phyloP scores from a whole-genome alignment of 176 grass and related monocot species.

The Triticum timopheevii region DNA sequence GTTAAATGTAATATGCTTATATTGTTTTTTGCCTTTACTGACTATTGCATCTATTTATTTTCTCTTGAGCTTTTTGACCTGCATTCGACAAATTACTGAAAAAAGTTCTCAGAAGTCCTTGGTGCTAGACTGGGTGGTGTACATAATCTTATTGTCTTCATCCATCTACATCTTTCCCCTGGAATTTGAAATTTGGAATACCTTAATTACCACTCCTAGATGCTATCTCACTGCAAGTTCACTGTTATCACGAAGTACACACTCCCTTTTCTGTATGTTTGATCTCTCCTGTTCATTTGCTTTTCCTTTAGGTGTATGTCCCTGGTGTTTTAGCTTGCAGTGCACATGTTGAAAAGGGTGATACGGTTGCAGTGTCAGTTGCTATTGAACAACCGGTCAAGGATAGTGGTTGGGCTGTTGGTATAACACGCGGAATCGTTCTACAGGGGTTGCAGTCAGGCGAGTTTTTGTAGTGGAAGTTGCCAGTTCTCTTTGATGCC shows the following conservation, averaged over 20 bases:
- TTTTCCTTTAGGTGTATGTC: constrained; percentile 74
- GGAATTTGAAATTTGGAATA: neutral
- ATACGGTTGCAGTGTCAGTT: constrained; percentile 84
- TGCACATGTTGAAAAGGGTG: constrained; percentile 91
- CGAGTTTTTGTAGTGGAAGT: constrained; percentile 18
- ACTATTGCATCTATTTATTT: neutral
- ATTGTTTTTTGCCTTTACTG: neutral
- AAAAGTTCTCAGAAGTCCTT: neutral
- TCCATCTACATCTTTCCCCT: neutral
- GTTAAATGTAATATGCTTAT: neutral
- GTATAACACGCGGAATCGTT: constrained; percentile 87
- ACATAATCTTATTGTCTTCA: neutral
- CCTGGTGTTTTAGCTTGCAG: constrained; percentile 96
- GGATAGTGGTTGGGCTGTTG: constrained; percentile 66
- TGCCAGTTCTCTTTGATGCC: neutral
- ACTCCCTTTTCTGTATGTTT: neutral
- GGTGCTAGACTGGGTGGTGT: neutral
- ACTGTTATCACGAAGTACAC: constrained; percentile 4
- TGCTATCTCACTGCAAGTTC: constrained; percentile 10
- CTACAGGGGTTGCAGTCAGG: constrained; percentile 78
- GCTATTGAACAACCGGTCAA: constrained; percentile 66
- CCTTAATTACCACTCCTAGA: no score
- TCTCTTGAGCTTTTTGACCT: constrained; percentile 9
- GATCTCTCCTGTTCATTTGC: neutral
- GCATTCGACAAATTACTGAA: neutral